phyloP scores from a whole-genome alignment of 139 green algal genomes.

The Picochlorum sp. region DNA sequence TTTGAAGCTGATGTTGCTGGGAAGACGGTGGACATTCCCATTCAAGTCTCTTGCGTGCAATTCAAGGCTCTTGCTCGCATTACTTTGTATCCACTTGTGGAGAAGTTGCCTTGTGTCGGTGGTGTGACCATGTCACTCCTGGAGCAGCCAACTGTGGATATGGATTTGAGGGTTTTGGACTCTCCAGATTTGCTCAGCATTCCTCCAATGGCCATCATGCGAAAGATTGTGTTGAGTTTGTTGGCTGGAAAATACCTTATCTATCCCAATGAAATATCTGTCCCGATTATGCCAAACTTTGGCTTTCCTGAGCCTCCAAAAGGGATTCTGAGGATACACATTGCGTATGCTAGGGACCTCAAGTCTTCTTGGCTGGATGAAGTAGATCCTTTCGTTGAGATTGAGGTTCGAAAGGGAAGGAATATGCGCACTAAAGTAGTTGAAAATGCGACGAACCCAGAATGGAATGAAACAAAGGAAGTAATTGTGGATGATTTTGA shows the following conservation, averaged over 20 bases:
- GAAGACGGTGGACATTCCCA: conserved; percentile 30
- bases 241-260: conserved; percentile 43
- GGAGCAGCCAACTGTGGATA: conserved; percentile 21
- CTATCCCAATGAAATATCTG: conserved; percentile 56
- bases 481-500: conserved; percentile 35
- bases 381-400: conserved; percentile 39
- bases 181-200: conserved; percentile 59
- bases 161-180: conserved; percentile 15
- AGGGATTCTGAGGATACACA: conserved; percentile 42
- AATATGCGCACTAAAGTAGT: conserved; percentile 15
- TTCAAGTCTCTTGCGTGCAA: conserved; percentile 37
- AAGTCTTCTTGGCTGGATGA: conserved; percentile 35
- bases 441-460: conserved; percentile 36
- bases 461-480: conserved; percentile 54
- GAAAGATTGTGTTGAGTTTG: conserved; percentile 29
- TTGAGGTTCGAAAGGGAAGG: conserved; percentile 9
- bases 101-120: conserved; percentile 68
- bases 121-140: conserved; percentile 54
- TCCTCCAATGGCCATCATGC: conserved; percentile 25
- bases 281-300: conserved; percentile 68
- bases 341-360: conserved; percentile 20
- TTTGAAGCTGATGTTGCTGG: conserved; percentile 14
- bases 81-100: conserved; percentile 58
- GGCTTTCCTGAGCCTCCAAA: conserved; percentile 40
- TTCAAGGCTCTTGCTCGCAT: conserved; percentile 43